Evolutionary conservation across 306 rosid genomes (phyloP).

Genomic region (Trifolium pratense): DNA sequence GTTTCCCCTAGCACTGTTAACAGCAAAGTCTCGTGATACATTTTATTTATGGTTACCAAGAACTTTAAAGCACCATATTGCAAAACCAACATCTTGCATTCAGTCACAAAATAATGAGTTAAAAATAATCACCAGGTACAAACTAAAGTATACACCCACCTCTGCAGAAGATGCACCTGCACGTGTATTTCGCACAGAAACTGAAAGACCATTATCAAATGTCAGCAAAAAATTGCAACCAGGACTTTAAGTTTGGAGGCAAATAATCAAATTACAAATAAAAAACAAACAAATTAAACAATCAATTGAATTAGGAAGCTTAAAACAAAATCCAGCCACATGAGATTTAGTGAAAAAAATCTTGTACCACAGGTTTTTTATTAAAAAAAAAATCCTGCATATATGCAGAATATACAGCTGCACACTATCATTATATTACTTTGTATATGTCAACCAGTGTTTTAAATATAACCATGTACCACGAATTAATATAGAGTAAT

Average conservation of each 20-base stretch:
- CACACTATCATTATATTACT: too few species aligned
- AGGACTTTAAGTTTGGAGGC: neutral
- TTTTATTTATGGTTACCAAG: conserved; percentile 6
- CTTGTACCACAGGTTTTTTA: too few species aligned
- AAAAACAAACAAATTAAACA: conserved; percentile 4
- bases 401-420: too few species aligned
- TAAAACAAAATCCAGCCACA: conserved; percentile 10
- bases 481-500: too few species aligned
- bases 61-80: conserved; percentile 10
- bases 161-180: conserved; percentile 56
- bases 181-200: conserved; percentile 68
- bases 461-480: too few species aligned
- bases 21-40: conserved; percentile 8
- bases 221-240: conserved; percentile 40
- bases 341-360: neutral
- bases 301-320: neutral
- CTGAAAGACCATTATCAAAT: conserved; percentile 53
- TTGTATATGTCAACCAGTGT: too few species aligned
- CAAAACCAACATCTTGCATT: neutral
- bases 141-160: conserved; percentile 51
- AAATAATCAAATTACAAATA: conserved; percentile 27
- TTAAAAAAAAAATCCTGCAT: too few species aligned
- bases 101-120: conserved; percentile 8
- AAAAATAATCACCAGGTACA: conserved; percentile 5
- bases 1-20: conserved; percentile 15